These are phyloP conservation scores for Yarrowia sp. DNA, from an alignment of 805 yeast species.

Conservation along the genomic window DNA sequence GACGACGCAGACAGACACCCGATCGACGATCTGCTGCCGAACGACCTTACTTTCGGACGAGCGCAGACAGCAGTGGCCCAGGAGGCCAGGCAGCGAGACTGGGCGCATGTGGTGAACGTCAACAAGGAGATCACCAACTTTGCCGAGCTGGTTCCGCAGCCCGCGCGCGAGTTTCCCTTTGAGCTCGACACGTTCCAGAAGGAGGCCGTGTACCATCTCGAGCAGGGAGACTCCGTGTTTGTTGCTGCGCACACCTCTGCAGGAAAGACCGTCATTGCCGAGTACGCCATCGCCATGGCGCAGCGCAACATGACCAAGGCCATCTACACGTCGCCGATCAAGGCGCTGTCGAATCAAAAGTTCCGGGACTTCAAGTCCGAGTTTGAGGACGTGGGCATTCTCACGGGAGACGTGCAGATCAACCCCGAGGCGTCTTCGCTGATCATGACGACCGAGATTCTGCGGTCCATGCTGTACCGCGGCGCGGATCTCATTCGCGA, in stretches of 20 bases:
- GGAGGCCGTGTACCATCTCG: conserved; percentile 94
- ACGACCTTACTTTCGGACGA: conserved; percentile 50
- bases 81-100: conserved; percentile 49
- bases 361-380: conserved; percentile 81
- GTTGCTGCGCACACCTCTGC: conserved; percentile 99
- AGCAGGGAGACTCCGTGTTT: conserved; percentile 97
- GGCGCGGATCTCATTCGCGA: conserved; percentile 97
- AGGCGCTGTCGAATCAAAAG: conserved; percentile 85
- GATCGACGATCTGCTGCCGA: conserved; percentile 51
- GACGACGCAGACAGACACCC: conserved; percentile 29
- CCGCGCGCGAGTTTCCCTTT: conserved; percentile 94
- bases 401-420: conserved; percentile 97
- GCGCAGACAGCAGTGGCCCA: conserved; percentile 30
- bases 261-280: conserved; percentile 97
- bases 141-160: conserved; percentile 82
- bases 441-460: conserved; percentile 96
- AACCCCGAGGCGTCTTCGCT: conserved; percentile 95
- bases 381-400: conserved; percentile 85
- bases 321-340: conserved; percentile 93
- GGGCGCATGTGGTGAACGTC: conserved; percentile 96
- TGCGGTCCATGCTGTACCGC: conserved; percentile 90
- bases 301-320: conserved; percentile 94
- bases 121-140: conserved; percentile 82
- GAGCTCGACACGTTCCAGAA: conserved; percentile 93
- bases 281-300: conserved; percentile 97